Base-by-base conservation (phyloP, 768 basidiomycete genomes). In the Leucocoprinus birnbaumii region DNA sequence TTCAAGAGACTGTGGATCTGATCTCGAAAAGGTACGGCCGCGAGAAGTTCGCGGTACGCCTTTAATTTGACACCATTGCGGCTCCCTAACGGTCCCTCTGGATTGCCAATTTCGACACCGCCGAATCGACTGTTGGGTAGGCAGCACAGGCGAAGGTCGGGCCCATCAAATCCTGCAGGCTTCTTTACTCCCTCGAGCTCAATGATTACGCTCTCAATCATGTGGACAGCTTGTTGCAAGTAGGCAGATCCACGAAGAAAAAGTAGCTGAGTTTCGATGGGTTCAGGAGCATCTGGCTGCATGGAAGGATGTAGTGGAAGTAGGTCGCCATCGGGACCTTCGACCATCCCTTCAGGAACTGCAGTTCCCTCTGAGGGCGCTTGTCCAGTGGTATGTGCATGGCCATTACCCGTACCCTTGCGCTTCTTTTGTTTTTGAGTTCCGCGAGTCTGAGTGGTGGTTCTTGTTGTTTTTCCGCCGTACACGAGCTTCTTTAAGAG, bases 241-340 rank as follows among this genome's bases (percentile, higher is more conserved):
- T 90, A 87, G 2, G 91, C 85, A 2, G 90, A 86, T 2, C 88
- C 93, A 44, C 93, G 85, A 25, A 91, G 74, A 72, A 95, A 95
- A 26, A 92, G 70, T 21, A 90, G 72, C 63, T 94, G 93, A 0
- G 84, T 86, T 64, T 95, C 93, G 53, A 94, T 84, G 35, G 94
- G 90, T 55, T 93, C 89, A 0, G 93, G 92, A 10, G 90, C 87
- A 59, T 87, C 84, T 3, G 88, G 85, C 3, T 83, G 78, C 27
- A 84, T 79, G 5, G 89, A 91, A 3, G 87, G 85, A 64, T 91
- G 90, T n/a, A 85, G 66, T 37, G 77, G 66, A 16, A 77, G 67
- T 0, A 73, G 71, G 48, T 83, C 85, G 13, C 75, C 78, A 51
- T 83, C 82, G n/a, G 65, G 60, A n/a, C 68, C 77, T 18, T 86